Percentiles rank a stretch among this genome's conserved stretches.
These are phyloP conservation scores for Rhizodiscina lignyota DNA, from an alignment of 495 filamentous ascomycete genomes.

Conservation along the genomic window DNA sequence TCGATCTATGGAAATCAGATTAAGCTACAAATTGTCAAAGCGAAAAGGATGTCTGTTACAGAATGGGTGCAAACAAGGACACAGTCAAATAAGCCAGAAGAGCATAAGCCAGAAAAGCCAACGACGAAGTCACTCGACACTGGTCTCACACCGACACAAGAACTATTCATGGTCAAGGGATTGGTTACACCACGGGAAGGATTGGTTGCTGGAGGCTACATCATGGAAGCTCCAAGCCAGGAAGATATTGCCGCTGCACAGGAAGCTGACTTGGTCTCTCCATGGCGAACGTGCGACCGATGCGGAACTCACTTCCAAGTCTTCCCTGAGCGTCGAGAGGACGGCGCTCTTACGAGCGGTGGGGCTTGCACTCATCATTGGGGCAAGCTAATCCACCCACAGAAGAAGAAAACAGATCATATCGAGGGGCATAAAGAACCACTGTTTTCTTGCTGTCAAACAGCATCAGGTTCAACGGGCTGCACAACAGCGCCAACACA, in stretches of 20 bases:
- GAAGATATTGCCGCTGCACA: slow-evolving; percentile 44
- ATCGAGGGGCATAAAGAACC: slow-evolving; percentile 31
- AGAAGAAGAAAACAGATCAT: slow-evolving; percentile 28
- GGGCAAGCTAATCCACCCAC: slow-evolving; percentile 40
- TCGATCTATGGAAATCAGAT: slow-evolving; percentile 66
- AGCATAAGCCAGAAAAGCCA: slow-evolving; percentile 9
- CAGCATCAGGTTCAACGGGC: slow-evolving; percentile 49
- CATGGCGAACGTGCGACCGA: slow-evolving; percentile 77
- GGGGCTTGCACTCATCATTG: slow-evolving; percentile 67
- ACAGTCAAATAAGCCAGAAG: slow-evolving; percentile 23
- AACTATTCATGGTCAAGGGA: slow-evolving; percentile 42
- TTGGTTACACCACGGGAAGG: slow-evolving; percentile 42
- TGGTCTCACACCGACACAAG: slow-evolving; percentile 46
- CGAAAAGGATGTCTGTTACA: slow-evolving; percentile 51
- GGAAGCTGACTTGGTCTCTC: slow-evolving; percentile 43
- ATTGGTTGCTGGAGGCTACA: slow-evolving; percentile 56
- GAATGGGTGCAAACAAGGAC: slow-evolving; percentile 45
- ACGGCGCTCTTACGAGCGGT: slow-evolving; percentile 62
- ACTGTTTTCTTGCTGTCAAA: slow-evolving; percentile 62
- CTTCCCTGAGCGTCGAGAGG: slow-evolving; percentile 70
- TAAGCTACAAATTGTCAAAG: slow-evolving; percentile 55
- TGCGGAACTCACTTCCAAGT: slow-evolving; percentile 79
- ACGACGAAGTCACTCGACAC: too few species aligned
- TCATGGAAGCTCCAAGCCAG: slow-evolving; percentile 42
- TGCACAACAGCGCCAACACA: slow-evolving; percentile 55